phyloP scores from a whole-genome alignment of 495 filamentous ascomycete species.

The Neurospora intermedia region DNA sequence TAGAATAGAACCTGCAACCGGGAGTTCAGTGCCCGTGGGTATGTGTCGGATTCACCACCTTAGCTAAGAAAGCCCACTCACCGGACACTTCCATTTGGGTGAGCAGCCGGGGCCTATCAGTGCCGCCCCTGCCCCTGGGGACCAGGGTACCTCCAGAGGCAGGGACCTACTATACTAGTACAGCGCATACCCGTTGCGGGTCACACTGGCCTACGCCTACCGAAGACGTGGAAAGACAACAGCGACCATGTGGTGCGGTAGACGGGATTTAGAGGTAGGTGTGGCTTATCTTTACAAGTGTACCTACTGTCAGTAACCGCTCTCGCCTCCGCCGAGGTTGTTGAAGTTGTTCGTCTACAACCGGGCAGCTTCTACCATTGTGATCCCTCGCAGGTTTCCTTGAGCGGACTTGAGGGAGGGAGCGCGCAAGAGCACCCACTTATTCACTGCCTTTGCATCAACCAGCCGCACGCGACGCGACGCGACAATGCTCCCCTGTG shows the following conservation, averaged over 20 bases:
- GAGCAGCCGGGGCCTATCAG: background rate
- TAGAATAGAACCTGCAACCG: too few species aligned
- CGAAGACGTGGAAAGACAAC: background rate
- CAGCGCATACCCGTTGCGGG: background rate
- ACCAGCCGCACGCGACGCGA: background rate
- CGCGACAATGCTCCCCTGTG: background rate
- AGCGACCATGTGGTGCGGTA: background rate
- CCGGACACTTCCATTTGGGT: background rate
- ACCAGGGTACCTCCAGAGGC: background rate
- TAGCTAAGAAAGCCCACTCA: background rate
- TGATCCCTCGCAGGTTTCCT: background rate
- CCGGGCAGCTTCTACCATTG: background rate
- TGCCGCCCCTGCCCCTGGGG: background rate
- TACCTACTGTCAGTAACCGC: background rate
- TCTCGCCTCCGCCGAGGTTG: background rate
- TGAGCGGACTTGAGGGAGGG: background rate
- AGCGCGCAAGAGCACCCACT: background rate
- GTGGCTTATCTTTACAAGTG: too few species aligned
- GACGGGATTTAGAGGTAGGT: too few species aligned
- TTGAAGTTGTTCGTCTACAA: background rate
- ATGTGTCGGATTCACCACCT: too few species aligned
- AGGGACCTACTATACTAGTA: background rate
- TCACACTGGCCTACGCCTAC: background rate
- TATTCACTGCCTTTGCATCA: background rate
- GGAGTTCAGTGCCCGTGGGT: too few species aligned